Evolutionary conservation across 2,329 filamentous ascomycete genomes (phyloP).

Genomic region (Colletotrichum noveboracense): DNA sequence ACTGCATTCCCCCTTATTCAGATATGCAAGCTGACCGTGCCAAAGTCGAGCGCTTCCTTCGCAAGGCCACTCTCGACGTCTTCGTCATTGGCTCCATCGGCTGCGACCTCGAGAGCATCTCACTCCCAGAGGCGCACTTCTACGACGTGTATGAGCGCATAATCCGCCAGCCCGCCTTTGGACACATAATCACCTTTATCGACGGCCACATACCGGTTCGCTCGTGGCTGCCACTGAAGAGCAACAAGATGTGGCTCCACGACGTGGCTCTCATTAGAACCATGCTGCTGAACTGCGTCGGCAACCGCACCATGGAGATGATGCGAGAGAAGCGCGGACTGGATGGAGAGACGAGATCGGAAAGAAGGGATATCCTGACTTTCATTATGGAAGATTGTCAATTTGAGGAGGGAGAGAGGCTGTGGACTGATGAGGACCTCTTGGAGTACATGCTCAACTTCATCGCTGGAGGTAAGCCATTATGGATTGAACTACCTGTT

Average conservation of each 20-base stretch:
- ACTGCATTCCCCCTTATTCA: background rate
- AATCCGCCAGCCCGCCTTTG: conserved; percentile 31
- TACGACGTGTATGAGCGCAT: conserved; percentile 34
- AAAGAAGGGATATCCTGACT: conserved; percentile 28
- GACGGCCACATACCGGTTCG: conserved; percentile 37
- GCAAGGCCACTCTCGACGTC: conserved; percentile 37
- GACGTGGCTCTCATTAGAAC: conserved; percentile 36
- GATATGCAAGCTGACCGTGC: background rate
- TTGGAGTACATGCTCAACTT: conserved; percentile 29
- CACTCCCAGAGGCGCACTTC: conserved; percentile 27
- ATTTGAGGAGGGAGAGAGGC: conserved; percentile 5
- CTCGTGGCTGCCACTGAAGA: conserved; percentile 39
- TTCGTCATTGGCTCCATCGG: conserved; percentile 39
- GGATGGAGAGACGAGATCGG: conserved; percentile 6
- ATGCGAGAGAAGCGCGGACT: conserved; percentile 24
- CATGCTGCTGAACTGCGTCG: conserved; percentile 31
- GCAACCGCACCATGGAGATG: conserved; percentile 32
- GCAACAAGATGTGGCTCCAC: conserved; percentile 41
- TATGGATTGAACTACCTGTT: background rate
- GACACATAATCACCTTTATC: conserved; percentile 34
- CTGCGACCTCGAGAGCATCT: conserved; percentile 34
- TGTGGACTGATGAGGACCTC: conserved; percentile 27
- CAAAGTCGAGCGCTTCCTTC: conserved; percentile 30
- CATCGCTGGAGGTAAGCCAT: conserved; percentile 20
- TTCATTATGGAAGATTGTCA: conserved; percentile 31